Base-by-base conservation (phyloP, 805 yeast species). In the Candida maris region DNA sequence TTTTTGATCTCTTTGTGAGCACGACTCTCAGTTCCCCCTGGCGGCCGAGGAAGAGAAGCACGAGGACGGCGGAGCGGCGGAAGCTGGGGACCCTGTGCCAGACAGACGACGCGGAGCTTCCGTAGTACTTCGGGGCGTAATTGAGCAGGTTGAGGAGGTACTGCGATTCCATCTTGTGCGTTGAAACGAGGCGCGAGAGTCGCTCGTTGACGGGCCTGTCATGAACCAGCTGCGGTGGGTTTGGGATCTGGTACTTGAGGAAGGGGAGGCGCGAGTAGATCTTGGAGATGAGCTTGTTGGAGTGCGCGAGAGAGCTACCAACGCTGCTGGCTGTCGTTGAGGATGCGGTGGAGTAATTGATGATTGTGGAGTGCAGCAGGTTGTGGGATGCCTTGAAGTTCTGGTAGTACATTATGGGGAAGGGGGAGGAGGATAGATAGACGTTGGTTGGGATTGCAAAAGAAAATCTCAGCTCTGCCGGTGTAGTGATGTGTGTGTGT, bases 41-140 rank as follows among this genome's bases (percentile, higher is more conserved):
- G n/a, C 64, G 64, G 4, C 94, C 94, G 6, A 79, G 54, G 48
- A 85, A 88, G 17, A 89, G 70, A 13, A 88, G 65, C 0, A 87
- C 70, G 50, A 88, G 68, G 14, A 89, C 96, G 0, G 91, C 79
- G 0, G 96, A 81, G 31, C 96, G 68, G 38, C 97, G 67, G 5
- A 68, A 48, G 0, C 71, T 56, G 0, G 96, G 96, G 7, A 83
- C 51, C 21, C 57, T 57, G 52, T 75, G 71, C 96, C 89, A 84
- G 3, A 80, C 61, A 5, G 81, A 57, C 2, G 49, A 44, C 39
- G 46, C 28, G 14, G 54, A 47, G 35, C 51, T 50, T 24, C 57
- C 58, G 50, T 64, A 69, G 48, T 56, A 55, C 17, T 40, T 37
- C 3, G 70, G 65, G 22, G 48, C 41, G 45, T 52, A 68, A 22